phyloP scores from a whole-genome alignment of 305 asterid species.

The Fraxinus xanthoxyloides region DNA sequence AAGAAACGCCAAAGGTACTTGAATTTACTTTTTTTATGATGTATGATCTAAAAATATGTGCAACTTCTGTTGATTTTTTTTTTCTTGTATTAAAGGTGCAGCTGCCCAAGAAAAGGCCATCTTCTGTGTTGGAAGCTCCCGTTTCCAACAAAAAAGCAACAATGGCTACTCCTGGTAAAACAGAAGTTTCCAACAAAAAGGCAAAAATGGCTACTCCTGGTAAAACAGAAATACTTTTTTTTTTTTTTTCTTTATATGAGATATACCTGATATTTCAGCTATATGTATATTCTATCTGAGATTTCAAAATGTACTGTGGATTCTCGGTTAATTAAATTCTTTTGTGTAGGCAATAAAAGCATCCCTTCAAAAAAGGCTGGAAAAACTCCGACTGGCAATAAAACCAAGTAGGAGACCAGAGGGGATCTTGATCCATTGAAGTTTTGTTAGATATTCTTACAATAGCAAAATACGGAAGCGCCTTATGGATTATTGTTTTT shows the following conservation, averaged over 20 bases:
- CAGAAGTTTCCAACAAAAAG: too few relatives aligned
- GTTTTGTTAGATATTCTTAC: not conserved
- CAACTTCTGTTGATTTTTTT: not conserved
- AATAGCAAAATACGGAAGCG: not conserved
- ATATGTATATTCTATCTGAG: too few relatives aligned
- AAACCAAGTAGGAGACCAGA: conserved; percentile 17
- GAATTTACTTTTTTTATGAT: conserved; percentile 7
- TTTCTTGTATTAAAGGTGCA: not conserved
- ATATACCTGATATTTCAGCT: not conserved
- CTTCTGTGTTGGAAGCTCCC: conserved; percentile 29
- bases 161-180: conserved; percentile 36
- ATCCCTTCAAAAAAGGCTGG: conserved; percentile 28
- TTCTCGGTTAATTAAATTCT: not conserved
- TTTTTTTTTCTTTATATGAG: not conserved
- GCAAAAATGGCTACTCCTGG: too few relatives aligned
- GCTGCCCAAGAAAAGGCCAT: conserved; percentile 45
- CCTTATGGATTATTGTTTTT: not conserved
- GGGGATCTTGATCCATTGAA: not conserved
- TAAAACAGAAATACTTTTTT: conserved; percentile 23
- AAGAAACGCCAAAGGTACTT: conserved; percentile 32
- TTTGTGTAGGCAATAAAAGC: conserved; percentile 31
- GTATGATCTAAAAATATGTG: not conserved
- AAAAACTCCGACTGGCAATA: conserved; percentile 18
- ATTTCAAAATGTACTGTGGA: not conserved
- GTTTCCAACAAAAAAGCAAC: conserved; percentile 50